Base-by-base conservation (phyloP, 2,329 filamentous ascomycete species). In the Trichoderma harzianum region DNA sequence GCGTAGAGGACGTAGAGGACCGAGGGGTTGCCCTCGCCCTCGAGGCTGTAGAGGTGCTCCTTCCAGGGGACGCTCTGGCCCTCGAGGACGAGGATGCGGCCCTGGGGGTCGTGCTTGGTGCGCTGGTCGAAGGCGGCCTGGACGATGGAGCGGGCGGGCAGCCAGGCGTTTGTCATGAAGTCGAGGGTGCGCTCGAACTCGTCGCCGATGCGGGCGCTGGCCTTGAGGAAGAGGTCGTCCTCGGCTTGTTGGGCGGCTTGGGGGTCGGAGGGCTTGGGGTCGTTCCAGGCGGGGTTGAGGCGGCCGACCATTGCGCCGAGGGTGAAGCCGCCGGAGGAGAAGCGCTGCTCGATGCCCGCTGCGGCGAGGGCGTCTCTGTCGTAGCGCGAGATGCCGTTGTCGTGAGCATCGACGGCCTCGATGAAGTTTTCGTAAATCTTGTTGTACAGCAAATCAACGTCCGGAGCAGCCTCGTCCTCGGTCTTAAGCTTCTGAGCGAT, bases 341-440 rank as follows among this genome's bases (percentile, higher is more conserved):
- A 98, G 76, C 91, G 91, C 86, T 95, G 96, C 82, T 92, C 85
- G 55, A 98, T 82, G 5, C 91, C 92, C 0, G 93, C 92, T 34
- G 90, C 87, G 34, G 88, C 83, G 21, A 97, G 80, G 36, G 86
- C 90, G 28, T 87, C 86, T 32, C 92, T 86, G 79, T 97, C 93
- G 83, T 97, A 97, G 72, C 86, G 88, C 30, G 91, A 91, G 79
- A 99, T 92, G 76, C 96, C 96, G 82, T 99, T 99, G 86, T 99
- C 96, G 83, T 99, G 95, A 72, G 95, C 96, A 82, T 99, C 96
- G 71, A 99, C 91, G 2, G 96, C 94, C 86, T 99, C 96, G 80
- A 99, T 87, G 81, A 98, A 98, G 82, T 92, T 92, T 76, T 92
- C 90, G 86, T 99, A 99, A 65, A 99, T 84, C 86, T 98, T 98